Base-by-base conservation (phyloP, 768 basidiomycete genomes). In the Suillus subalutaceus region DNA sequence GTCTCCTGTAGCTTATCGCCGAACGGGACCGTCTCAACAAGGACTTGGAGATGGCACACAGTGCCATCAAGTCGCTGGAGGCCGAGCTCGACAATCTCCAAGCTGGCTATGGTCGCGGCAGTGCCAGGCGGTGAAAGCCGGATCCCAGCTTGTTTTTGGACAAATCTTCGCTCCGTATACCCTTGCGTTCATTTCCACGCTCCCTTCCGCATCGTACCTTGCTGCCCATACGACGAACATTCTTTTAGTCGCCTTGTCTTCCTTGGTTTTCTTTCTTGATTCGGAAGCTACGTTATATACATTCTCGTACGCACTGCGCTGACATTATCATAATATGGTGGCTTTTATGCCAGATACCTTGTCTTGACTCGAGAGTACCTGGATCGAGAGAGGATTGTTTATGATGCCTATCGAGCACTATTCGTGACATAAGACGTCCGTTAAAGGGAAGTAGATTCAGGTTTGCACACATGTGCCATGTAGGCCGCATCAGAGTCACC, bases 11-110 rank as follows among this genome's bases (percentile, higher is more conserved):
- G 94, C 93, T 99, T 75, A 98, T 99, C 71, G 94, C 96, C 53
- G 97, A 99, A 80, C 89, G 97, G 72, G 97, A 99, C 79, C 89
- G 97, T 62, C 89, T 99, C 83, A 99, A 99, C 89, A 99, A 98
- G 81, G 97, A 99, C 75, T 86, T 99, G 75, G 97, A 98, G 82
- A 79, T 87, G 77, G 94, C 96, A 12, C 93, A 94, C 85, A 89
- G 92, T 64, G 86, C 92, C 30, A 96, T 97, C 85, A 97, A 97
- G 81, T 82, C 88, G 66, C 86, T 96, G 78, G 95, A 97, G 77
- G 87, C 87, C 32, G 95, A 97, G 79, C 85, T 97, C 68, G 94
- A 96, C 82, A 90, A 89, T 72, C 86, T 96, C 60, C 92, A 94
- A 77, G 88, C 90, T 69, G 93, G 92, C 46, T 94, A 93, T 70